Conservation (phyloP, 805 yeast genomes). For the Wickerhamomyces canadensis region DNA sequence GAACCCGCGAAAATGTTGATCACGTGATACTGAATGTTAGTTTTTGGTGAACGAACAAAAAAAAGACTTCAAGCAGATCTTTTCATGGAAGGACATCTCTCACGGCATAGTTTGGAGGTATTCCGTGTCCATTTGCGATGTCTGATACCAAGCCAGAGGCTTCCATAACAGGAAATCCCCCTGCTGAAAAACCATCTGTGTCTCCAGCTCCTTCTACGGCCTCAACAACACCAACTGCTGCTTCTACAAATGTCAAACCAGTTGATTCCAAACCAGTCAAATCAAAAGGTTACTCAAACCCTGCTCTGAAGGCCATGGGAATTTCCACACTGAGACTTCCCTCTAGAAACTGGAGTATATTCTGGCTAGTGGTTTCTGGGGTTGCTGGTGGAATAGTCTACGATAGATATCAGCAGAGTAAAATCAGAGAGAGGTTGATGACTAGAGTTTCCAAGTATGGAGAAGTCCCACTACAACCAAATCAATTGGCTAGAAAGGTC, state of each 20-base stretch:
- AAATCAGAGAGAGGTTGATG: conserved; percentile 61
- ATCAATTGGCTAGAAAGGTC: conserved; percentile 64
- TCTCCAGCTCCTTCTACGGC: background rate
- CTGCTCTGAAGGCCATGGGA: conserved; percentile 84
- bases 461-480: conserved; percentile 38
- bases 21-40: too few relatives aligned
- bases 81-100: too few relatives aligned
- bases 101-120: too few relatives aligned
- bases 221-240: conserved; percentile 2
- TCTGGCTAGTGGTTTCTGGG: conserved; percentile 65
- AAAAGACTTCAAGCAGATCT: too few relatives aligned
- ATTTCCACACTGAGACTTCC: conserved; percentile 74
- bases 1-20: too few relatives aligned
- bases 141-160: background rate
- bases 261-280: conserved; percentile 6
- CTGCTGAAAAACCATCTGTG: background rate
- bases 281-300: conserved; percentile 52
- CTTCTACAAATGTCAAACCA: conserved; percentile 5
- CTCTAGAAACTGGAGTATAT: conserved; percentile 88
- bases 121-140: too few relatives aligned
- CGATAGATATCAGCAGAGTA: conserved; percentile 70
- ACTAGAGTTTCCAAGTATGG: conserved; percentile 51
- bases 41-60: too few relatives aligned
- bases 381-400: conserved; percentile 73
- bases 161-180: too few relatives aligned